phyloP scores from a whole-genome alignment of 768 basidiomycete species.

The Termitomyces sp. region DNA sequence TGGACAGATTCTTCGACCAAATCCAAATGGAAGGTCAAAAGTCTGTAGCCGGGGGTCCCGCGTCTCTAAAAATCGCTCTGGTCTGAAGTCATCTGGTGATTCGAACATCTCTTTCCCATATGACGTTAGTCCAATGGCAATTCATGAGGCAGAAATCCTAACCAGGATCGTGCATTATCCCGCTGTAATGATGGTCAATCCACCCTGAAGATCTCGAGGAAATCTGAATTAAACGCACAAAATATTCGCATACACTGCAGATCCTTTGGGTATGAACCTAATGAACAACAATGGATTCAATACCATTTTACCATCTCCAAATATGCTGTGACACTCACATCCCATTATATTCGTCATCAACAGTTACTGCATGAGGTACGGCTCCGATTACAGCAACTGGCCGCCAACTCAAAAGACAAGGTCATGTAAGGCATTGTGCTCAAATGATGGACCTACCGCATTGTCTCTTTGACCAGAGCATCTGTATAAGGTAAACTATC shows the following conservation, averaged over 20 bases:
- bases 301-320: no score
- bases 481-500: slow-evolving; percentile 29
- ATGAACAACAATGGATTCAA: neutral
- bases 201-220: neutral
- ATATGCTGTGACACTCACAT: slow-evolving; percentile 14
- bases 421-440: neutral
- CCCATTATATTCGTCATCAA: slow-evolving; percentile 31
- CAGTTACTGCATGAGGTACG: slow-evolving; percentile 30
- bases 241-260: slow-evolving; percentile 32
- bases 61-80: slow-evolving; percentile 34
- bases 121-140: neutral
- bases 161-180: slow-evolving; percentile 28
- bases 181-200: slow-evolving; percentile 13
- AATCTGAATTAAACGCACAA: slow-evolving; percentile 15
- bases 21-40: slow-evolving; percentile 33
- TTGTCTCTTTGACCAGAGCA: slow-evolving; percentile 33
- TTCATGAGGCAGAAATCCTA: neutral
- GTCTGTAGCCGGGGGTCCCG: slow-evolving; percentile 21
- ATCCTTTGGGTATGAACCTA: slow-evolving; percentile 30
- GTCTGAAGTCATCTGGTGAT: slow-evolving; percentile 28
- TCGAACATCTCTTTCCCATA: slow-evolving; percentile 20
- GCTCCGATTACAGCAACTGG: slow-evolving; percentile 16
- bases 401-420: slow-evolving; percentile 7
- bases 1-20: slow-evolving; percentile 33
- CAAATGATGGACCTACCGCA: slow-evolving; percentile 15